Evolutionary conservation across 2,329 filamentous ascomycete species (phyloP), one percentile per base, ranked within the genome.

Genomic region (Cordyceps javanica): DNA sequence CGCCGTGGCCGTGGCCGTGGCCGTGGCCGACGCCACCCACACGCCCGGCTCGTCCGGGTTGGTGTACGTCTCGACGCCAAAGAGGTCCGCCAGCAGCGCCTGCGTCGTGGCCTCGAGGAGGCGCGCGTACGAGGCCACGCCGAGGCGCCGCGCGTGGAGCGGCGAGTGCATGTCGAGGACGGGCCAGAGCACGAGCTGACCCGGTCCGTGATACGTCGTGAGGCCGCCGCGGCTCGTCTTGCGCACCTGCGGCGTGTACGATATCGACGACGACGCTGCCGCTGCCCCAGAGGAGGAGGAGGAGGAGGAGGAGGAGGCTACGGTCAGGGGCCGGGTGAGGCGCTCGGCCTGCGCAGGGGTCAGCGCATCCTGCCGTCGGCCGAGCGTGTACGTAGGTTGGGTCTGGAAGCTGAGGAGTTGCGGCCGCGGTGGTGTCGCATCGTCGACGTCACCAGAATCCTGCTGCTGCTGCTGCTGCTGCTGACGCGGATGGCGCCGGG

Each of bases 131-230:
- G 82, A 83, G 19, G 90, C 78, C 13, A 94, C 87, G 5, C 82
- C 86, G 21, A 94, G 77, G 46, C 67, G 75, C n/a, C n/a, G n/a
- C 0, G 75, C 73, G 62, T 91, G 82, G 11, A 72, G 62, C 0
- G 71, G 67, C 7, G 82, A 78, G 56, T 83, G 83, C 58, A 97
- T 80, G 70, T 96, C 91, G n/a, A 96, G 70, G 52, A 97, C 83
- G 3, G 93, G 91, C 77, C 96, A 99, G n/a, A 92, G 84, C 36
- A 97, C 89, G 50, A 96, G 75, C 70, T 99, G 94, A 0, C 93
- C 93, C 0, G 93, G 94, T 0, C 93, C 94, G 70, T 99, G 94
- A 75, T 96, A 97, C 3, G 94, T 97, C 0, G 90, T 92, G 63
- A 96, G 85, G 0, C 94, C 94, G 60, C 94, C 94, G 56, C 94